phyloP scores from a whole-genome alignment of 2,329 filamentous ascomycete genomes.

The Alternaria brassicicola region DNA sequence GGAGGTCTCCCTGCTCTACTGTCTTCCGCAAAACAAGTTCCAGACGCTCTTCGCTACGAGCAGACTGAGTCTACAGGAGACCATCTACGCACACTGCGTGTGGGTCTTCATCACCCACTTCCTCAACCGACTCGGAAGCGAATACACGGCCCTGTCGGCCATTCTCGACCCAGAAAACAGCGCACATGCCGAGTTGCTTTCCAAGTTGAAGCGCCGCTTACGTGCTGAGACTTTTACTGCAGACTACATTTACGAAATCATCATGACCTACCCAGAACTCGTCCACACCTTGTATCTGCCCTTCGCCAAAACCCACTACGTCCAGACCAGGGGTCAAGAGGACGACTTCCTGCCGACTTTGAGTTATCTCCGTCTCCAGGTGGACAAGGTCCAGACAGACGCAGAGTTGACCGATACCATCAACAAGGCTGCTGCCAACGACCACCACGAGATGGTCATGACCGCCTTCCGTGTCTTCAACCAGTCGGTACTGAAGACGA shows the following conservation, averaged over 20 bases:
- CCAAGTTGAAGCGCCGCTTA: conserved; percentile 93
- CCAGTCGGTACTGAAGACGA: conserved; percentile 90
- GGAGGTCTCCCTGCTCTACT: conserved; percentile 96
- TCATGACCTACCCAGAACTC: conserved; percentile 84
- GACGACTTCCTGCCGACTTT: conserved; percentile 74
- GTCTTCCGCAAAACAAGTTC: conserved; percentile 96
- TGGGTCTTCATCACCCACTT: conserved; percentile 99
- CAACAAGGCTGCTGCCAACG: conserved; percentile 63
- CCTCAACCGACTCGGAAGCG: conserved; percentile 88
- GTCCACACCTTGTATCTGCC: conserved; percentile 88
- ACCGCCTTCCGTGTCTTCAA: conserved; percentile 97
- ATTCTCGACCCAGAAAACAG: conserved; percentile 82
- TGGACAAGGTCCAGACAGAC: conserved; percentile 63
- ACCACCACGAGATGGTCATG: conserved; percentile 99
- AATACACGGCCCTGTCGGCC: conserved; percentile 86
- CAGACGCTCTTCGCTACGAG: conserved; percentile 86
- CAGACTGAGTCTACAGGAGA: conserved; percentile 89
- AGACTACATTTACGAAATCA: conserved; percentile 97
- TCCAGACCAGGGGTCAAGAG: conserved; percentile 67
- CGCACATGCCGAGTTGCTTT: conserved; percentile 82
- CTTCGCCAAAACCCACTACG: conserved; percentile 86
- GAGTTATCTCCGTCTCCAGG: conserved; percentile 69
- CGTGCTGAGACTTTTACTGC: conserved; percentile 97
- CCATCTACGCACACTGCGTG: conserved; percentile 94
- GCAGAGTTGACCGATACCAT: conserved; percentile 49